Evolutionary conservation across 2,329 filamentous ascomycete genomes (phyloP).

Genomic region (Beauveria asiatica): DNA sequence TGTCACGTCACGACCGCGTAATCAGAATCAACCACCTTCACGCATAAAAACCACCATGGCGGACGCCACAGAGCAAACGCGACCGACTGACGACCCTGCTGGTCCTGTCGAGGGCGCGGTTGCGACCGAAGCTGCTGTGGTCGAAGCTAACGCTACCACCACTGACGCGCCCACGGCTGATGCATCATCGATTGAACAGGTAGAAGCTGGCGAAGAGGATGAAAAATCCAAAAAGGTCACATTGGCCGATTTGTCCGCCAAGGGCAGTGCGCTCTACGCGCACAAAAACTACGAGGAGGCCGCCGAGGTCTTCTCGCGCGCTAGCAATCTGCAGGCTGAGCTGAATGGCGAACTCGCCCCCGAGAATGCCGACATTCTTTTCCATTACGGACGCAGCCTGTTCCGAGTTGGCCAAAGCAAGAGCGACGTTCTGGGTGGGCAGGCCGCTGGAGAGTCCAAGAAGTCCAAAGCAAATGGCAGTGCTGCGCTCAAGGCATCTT

Average conservation of each 20-base stretch:
- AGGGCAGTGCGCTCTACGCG: constrained; percentile 76
- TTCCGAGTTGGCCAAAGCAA: constrained; percentile 92
- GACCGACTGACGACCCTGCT: constrained; percentile 15
- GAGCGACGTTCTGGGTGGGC: constrained; percentile 86
- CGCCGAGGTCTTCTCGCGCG: constrained; percentile 78
- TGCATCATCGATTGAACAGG: constrained; percentile 27
- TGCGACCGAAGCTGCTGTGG: not conserved
- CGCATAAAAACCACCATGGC: constrained; percentile 14
- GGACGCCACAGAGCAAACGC: constrained; percentile 16
- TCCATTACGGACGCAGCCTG: constrained; percentile 85
- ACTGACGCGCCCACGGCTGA: not conserved
- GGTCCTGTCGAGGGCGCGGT: not conserved
- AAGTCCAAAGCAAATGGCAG: constrained; percentile 34
- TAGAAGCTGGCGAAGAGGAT: constrained; percentile 30
- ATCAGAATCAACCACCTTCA: not conserved
- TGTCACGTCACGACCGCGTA: not conserved
- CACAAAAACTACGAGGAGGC: constrained; percentile 83
- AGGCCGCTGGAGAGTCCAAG: constrained; percentile 48
- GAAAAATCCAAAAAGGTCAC: constrained; percentile 50
- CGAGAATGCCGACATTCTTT: constrained; percentile 88
- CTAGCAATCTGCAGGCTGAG: constrained; percentile 81
- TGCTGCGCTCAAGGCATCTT: constrained; percentile 31
- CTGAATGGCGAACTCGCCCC: constrained; percentile 87
- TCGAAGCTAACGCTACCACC: not conserved
- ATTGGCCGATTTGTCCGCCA: constrained; percentile 68